phyloP scores from a whole-genome alignment of 495 filamentous ascomycete species.

The Penicillium odoratum region DNA sequence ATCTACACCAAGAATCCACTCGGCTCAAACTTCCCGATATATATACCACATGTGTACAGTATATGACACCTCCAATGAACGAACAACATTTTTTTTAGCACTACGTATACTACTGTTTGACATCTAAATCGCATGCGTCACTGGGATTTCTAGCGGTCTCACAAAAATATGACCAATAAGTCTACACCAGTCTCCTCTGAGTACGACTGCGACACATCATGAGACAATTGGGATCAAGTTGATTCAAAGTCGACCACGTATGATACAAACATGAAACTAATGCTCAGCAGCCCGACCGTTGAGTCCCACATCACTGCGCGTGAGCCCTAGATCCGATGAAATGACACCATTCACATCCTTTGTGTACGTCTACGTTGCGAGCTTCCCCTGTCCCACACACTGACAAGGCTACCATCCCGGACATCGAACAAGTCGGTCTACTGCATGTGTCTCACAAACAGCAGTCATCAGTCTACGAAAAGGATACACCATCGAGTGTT shows the following conservation, averaged over 20 bases:
- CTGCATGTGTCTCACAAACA: neutral
- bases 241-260: slow-evolving; percentile 4
- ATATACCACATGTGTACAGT: neutral
- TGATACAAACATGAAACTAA: slow-evolving; percentile 4
- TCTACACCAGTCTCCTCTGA: neutral
- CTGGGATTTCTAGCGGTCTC: neutral
- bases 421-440: neutral
- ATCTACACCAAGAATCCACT: slow-evolving; percentile 1
- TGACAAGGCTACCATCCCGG: slow-evolving; percentile 2
- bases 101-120: neutral
- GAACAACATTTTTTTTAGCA: slow-evolving; percentile 3
- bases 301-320: neutral
- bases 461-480: slow-evolving; percentile 3
- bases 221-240: neutral
- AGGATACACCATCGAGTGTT: neutral
- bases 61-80: neutral
- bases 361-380: neutral
- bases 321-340: slow-evolving; percentile 3
- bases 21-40: slow-evolving; percentile 5
- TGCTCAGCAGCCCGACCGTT: neutral
- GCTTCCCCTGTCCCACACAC: neutral
- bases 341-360: neutral
- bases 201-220: neutral
- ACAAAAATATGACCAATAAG: slow-evolving; percentile 5
- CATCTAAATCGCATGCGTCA: neutral